Conservation (phyloP, 2,329 filamentous ascomycete species). For the Lecanicillium sp. region DNA sequence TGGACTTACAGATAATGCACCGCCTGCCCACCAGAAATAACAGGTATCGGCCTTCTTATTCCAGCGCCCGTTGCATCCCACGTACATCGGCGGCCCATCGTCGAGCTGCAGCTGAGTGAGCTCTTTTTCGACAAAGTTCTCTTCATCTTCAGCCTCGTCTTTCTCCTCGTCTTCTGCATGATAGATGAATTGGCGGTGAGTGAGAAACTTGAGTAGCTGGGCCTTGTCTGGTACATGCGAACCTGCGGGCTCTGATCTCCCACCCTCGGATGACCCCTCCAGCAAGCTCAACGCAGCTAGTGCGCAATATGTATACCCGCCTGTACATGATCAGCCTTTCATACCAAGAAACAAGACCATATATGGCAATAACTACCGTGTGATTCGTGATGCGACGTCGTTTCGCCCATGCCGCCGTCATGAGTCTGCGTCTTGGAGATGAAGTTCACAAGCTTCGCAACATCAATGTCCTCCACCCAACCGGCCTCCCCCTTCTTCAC, state of each 20-base stretch:
- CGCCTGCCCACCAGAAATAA: slow-evolving; percentile 88
- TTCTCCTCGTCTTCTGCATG: slow-evolving; percentile 38
- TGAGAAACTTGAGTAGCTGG: slow-evolving; percentile 48
- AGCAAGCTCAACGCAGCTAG: slow-evolving; percentile 72
- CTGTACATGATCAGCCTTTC: slow-evolving; percentile 35
- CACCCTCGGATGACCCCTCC: slow-evolving; percentile 42
- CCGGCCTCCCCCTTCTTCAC: slow-evolving; percentile 43
- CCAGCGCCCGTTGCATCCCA: slow-evolving; percentile 82
- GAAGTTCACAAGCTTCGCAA: slow-evolving; percentile 62
- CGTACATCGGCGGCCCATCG: slow-evolving; percentile 34
- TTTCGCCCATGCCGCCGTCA: slow-evolving; percentile 78
- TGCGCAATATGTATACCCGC: slow-evolving; percentile 87
- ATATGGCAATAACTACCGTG: slow-evolving; percentile 53
- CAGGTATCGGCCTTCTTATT: slow-evolving; percentile 95
- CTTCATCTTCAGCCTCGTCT: slow-evolving; percentile 38
- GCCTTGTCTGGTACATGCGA: slow-evolving; percentile 29
- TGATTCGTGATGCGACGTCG: slow-evolving; percentile 65
- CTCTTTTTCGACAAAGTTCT: slow-evolving; percentile 30
- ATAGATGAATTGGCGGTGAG: slow-evolving; percentile 58
- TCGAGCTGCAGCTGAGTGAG: slow-evolving; percentile 31
- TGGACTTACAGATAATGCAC: slow-evolving; percentile 45
- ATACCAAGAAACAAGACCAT: neutral
- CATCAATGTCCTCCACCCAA: slow-evolving; percentile 66
- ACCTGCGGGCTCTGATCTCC: slow-evolving; percentile 18
- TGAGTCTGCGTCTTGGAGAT: slow-evolving; percentile 70